Base-by-base conservation (phyloP, 163 green algal genomes). In the Prototheca stagnorum region DNA sequence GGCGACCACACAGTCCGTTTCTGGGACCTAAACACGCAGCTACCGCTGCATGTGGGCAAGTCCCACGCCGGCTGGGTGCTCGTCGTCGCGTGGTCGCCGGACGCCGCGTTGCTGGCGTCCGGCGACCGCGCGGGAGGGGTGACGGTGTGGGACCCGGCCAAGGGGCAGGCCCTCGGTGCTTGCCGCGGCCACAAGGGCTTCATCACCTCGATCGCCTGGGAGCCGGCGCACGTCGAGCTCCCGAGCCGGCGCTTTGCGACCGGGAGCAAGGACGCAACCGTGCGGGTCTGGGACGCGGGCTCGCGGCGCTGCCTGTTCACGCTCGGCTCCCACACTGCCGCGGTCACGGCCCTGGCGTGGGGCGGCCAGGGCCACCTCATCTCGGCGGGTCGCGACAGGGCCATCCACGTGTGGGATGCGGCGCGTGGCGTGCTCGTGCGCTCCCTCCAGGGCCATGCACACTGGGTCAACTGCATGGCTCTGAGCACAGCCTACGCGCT, bases 401-500 rank as follows among this genome's bases (percentile, higher is more conserved):
- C 56, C 44, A 93, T 97, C 51, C 81, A 76, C 50, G 79, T 85
- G 0, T 98, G 88, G 88, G 64, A 86, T 39, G 70, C 77, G 0
- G 58, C 39, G 16, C 64, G 82, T 24, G 85, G 85, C 4, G 78
- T 75, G 58, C 54, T 92, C 29, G 65, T 92, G n/a, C 56, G 59
- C 29, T 70, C 57, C 21, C 59, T 88, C 15, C 71, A 78, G 57
- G 88, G 86, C 8, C 89, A 98, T 47, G 88, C 72, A 1, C 89
- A 98, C 71, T 98, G 85, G 86, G 89, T 96, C 27, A 98, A 98
- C 71, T 88, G 77, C 5, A 69, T 98, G 43, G 82, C 86, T 44
- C 62, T 98, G 5, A 87, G 67, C 49, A 80, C 74, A 8, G 85
- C 93, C 54, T 73, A 82, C 54, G 85, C 68, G 7, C 67, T 96